Base-by-base conservation (phyloP, 257 asterid species). In the Solanum tacnaense region DNA sequence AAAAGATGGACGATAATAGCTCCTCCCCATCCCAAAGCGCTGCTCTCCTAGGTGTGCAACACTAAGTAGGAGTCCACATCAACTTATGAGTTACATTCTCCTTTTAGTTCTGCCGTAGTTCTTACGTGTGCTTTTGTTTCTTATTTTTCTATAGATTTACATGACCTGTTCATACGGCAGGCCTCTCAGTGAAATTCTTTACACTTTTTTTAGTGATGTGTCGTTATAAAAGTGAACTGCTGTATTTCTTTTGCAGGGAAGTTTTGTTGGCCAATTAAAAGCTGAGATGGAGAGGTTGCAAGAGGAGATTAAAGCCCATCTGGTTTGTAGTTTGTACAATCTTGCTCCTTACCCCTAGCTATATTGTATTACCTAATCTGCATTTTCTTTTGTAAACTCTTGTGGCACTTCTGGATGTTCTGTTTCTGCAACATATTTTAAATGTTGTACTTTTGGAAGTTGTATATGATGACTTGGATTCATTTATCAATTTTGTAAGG, bases 181-280 rank as follows among this genome's bases (percentile, higher is more conserved):
- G 10, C 27, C 38, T 27, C 32, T 29, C 27, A 23, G 35, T 65
- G 70, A 84, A 70, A 58, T 60, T 74, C 10, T 71, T 88, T 39
- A 65, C 86, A 81, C 83, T 86, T 83, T 68, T 86, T 85, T 81
- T 75, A 87, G 84, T 84, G 72, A 88, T 41, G 39, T 38, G n/a
- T 32, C 7, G 9, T 82, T 81, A 65, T 85, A 76, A 44, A 73
- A 81, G n/a, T 32, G 81, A 73, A 86, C 71, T 88, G 89, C 65
- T 35, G 84, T 71, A 87, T 86, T 86, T 85, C 86, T 81, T 81
- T 87, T 68, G 62, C 93, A 96, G 99, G 99, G 98, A 86, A 83
- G 96, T 90, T 90, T 92, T 85, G 97, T 95, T 91, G 92, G 88
- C 92, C 98, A 97, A 92, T 93, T 97, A 89, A 95, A 93, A 91